Conservation (phyloP, 2,329 filamentous ascomycete genomes). For the Leptographium galeiforme region DNA sequence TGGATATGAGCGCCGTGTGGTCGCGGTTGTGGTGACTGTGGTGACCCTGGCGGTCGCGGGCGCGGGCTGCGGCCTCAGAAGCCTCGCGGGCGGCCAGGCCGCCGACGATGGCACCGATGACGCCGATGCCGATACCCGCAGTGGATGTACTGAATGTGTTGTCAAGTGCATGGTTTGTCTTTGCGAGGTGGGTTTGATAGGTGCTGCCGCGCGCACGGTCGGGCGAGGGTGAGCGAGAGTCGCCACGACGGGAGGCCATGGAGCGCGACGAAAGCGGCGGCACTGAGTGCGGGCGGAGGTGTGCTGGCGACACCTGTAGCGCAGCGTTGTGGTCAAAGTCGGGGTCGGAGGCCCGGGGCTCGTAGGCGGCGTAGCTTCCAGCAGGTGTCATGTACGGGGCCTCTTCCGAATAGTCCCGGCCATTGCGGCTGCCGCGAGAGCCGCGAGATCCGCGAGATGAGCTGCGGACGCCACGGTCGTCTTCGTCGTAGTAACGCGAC, state of each 20-base stretch:
- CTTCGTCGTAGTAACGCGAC: conserved; percentile 13
- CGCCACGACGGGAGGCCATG: neutral
- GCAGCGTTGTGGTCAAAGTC: conserved; percentile 7
- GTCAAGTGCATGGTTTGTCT: conserved; percentile 27
- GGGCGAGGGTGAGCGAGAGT: conserved; percentile 5
- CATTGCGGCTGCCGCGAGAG: conserved; percentile 1
- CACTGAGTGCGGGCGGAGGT: conserved; percentile 16
- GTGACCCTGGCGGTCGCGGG: conserved; percentile 13
- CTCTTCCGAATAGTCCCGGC: neutral
- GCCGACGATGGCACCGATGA: conserved; percentile 40
- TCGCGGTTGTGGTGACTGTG: conserved; percentile 13
- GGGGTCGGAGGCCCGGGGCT: conserved; percentile 7
- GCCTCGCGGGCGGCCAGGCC: conserved; percentile 36
- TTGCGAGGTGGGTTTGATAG: conserved; percentile 21
- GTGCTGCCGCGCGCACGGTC: neutral
- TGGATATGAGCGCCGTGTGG: conserved; percentile 27
- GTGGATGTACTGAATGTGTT: conserved; percentile 34
- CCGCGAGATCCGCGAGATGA: conserved; percentile 4
- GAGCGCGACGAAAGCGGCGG: conserved; percentile 11
- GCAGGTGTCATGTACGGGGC: conserved; percentile 6
- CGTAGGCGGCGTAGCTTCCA: conserved; percentile 27
- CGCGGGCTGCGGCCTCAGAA: conserved; percentile 16
- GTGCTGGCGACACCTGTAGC: conserved; percentile 14
- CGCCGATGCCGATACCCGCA: conserved; percentile 34
- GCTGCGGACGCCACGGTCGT: conserved; percentile 16